Percentiles rank a stretch among this genome's conserved stretches.
These are phyloP conservation scores for Lachnum nothofagi DNA, from an alignment of 2,329 filamentous ascomycete genomes.

Conservation along the genomic window DNA sequence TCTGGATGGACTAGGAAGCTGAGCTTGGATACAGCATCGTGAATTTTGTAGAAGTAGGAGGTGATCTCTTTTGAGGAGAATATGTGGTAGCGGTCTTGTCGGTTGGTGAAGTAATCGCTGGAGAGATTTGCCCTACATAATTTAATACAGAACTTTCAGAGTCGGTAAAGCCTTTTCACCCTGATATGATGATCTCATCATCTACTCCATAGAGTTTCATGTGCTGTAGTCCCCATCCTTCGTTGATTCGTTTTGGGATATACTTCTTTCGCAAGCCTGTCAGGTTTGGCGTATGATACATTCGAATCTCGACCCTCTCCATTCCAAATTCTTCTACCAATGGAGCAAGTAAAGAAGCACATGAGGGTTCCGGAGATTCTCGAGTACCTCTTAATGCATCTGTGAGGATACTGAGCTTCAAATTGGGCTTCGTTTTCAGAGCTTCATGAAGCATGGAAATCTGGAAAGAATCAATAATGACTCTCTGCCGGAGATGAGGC, in stretches of 20 bases:
- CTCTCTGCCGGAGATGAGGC: slow-evolving; percentile 13
- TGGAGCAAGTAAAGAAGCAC: slow-evolving; percentile 79
- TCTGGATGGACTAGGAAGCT: slow-evolving; percentile 74
- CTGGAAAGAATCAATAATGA: slow-evolving; percentile 35
- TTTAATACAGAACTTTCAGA: slow-evolving; percentile 8
- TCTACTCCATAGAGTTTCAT: slow-evolving; percentile 98
- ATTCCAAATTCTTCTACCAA: slow-evolving; percentile 79
- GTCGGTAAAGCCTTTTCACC: slow-evolving; percentile 44
- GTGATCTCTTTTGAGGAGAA: slow-evolving; percentile 76
- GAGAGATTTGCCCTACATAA: slow-evolving; percentile 71
- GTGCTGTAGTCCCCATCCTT: slow-evolving; percentile 96
- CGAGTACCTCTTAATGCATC: slow-evolving; percentile 87
- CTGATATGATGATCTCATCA: slow-evolving; percentile 90
- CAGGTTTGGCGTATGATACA: slow-evolving; percentile 97
- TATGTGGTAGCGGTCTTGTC: slow-evolving; percentile 90
- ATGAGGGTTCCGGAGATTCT: slow-evolving; percentile 79
- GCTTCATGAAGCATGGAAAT: slow-evolving; percentile 73
- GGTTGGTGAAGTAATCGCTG: slow-evolving; percentile 90
- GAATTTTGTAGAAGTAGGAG: slow-evolving; percentile 74
- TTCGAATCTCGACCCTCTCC: slow-evolving; percentile 81
- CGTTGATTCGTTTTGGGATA: slow-evolving; percentile 86
- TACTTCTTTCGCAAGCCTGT: slow-evolving; percentile 79
- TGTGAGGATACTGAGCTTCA: slow-evolving; percentile 83
- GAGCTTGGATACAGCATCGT: slow-evolving; percentile 70
- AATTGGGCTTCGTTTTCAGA: slow-evolving; percentile 65